phyloP scores from a whole-genome alignment of 2,329 filamentous ascomycete genomes.

The Xylaria sp. region DNA sequence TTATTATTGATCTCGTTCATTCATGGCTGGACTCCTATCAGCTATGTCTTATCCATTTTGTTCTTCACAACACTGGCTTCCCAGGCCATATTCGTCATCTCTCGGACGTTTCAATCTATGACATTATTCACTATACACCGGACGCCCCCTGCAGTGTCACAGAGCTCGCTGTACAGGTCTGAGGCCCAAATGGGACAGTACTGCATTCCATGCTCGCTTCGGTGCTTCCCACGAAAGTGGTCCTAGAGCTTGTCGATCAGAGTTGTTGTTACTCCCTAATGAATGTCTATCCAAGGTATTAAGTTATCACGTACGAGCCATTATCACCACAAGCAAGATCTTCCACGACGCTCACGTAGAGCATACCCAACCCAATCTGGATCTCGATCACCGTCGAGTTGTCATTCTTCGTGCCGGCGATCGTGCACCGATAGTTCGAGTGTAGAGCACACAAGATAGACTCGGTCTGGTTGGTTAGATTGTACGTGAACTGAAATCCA shows the following conservation, averaged over 20 bases:
- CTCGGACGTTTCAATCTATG: no score
- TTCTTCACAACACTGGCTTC: no score
- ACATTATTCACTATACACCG: background rate
- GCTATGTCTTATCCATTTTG: no score
- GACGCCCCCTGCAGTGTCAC: conserved; percentile 8
- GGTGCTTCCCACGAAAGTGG: conserved; percentile 18
- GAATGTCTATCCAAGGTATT: background rate
- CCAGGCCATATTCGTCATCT: no score
- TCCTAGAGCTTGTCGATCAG: conserved; percentile 6
- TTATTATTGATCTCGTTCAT: no score
- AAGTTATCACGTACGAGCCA: conserved; percentile 12
- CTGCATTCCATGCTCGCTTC: conserved; percentile 10
- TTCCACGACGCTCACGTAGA: conserved; percentile 20
- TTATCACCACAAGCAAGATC: conserved; percentile 15
- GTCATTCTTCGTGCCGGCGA: conserved; percentile 23
- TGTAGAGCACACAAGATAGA: conserved; percentile 19
- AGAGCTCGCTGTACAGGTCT: conserved; percentile 13
- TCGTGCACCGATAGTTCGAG: conserved; percentile 25
- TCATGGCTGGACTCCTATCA: no score
- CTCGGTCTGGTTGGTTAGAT: conserved; percentile 24
- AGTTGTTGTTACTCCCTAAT: background rate
- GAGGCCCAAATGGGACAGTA: conserved; percentile 11
- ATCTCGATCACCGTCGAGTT: conserved; percentile 25
- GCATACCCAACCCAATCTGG: conserved; percentile 17
- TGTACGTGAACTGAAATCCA: conserved; percentile 20